These are phyloP conservation scores for Atractiella rhizophila DNA, from an alignment of 768 basidiomycete genomes.

Conservation along the genomic window DNA sequence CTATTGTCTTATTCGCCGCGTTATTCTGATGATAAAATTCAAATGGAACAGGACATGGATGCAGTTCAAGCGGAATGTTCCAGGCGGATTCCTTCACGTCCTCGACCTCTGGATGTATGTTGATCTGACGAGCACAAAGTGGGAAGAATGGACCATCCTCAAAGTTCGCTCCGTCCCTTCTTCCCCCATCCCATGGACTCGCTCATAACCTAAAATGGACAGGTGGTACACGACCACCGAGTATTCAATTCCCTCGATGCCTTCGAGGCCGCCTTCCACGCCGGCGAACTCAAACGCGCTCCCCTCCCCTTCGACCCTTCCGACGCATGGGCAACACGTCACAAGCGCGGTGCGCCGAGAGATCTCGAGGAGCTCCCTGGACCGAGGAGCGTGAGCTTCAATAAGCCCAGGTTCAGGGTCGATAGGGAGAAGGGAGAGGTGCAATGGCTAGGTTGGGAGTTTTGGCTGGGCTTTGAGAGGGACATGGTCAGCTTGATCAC, in stretches of 20 bases:
- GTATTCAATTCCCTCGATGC: slow-evolving; percentile 29
- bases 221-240: slow-evolving; percentile 39
- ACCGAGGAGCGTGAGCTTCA: slow-evolving; percentile 37
- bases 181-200: slow-evolving; percentile 32
- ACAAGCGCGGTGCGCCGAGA: slow-evolving; percentile 23
- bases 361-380: slow-evolving; percentile 43
- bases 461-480: slow-evolving; percentile 38
- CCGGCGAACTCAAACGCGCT: slow-evolving; percentile 30
- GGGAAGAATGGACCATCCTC: slow-evolving; percentile 19
- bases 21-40: no score
- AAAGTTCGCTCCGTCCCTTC: slow-evolving; percentile 30
- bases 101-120: slow-evolving; percentile 35
- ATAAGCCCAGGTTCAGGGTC: slow-evolving; percentile 34
- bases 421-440: slow-evolving; percentile 31
- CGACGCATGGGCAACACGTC: slow-evolving; percentile 26
- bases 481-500: slow-evolving; percentile 40
- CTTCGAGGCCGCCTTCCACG: slow-evolving; percentile 32
- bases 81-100: slow-evolving; percentile 33
- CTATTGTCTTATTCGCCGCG: no score
- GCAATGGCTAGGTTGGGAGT: slow-evolving; percentile 43
- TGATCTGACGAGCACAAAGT: background rate
- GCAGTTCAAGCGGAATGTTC: slow-evolving; percentile 29
- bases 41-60: no score
- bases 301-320: slow-evolving; percentile 20
- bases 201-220: no score